Percentiles rank a stretch among this genome's conserved stretches.
These are phyloP conservation scores for Metschnikowia cubensis DNA, from an alignment of 805 yeast genomes.

Conservation along the genomic window DNA sequence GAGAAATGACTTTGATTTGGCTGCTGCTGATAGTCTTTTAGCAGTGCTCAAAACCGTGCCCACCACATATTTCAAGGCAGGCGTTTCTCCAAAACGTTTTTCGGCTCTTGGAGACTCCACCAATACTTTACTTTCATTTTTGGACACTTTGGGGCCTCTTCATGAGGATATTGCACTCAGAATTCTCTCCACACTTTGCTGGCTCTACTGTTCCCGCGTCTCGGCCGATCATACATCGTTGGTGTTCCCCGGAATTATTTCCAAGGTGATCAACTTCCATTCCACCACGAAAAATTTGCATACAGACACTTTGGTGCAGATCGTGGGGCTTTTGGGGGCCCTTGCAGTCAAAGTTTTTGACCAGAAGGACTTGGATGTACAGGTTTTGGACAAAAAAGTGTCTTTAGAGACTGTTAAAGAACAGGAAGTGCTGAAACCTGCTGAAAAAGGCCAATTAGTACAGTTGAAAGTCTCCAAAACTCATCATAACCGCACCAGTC, in stretches of 20 bases:
- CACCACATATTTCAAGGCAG: conserved; percentile 15
- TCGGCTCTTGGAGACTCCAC: conserved; percentile 29
- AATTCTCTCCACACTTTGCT: conserved; percentile 11
- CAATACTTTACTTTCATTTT: conserved; percentile 21
- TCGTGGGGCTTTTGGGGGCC: conserved; percentile 21
- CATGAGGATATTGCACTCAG: background rate
- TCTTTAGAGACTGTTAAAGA: background rate
- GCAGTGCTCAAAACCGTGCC: conserved; percentile 19
- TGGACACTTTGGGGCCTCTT: conserved; percentile 8
- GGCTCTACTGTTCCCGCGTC: conserved; percentile 17
- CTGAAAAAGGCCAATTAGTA: background rate
- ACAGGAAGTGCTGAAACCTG: background rate
- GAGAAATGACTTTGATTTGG: conserved; percentile 12
- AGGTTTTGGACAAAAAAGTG: background rate
- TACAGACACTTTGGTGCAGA: conserved; percentile 18
- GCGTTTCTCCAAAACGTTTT: conserved; percentile 17
- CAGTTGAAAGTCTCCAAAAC: background rate
- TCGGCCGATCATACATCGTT: conserved; percentile 31
- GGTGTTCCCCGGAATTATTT: conserved; percentile 39
- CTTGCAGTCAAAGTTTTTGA: conserved; percentile 29
- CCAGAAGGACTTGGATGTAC: conserved; percentile 19
- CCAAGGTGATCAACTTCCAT: conserved; percentile 29
- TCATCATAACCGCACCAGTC: conserved; percentile 17
- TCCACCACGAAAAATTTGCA: conserved; percentile 22
- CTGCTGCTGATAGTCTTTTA: conserved; percentile 16